Evolutionary conservation across 106 monocot species (phyloP), one percentile per base, ranked within the genome.

Genomic region (Acanthochlamys bracteata): DNA sequence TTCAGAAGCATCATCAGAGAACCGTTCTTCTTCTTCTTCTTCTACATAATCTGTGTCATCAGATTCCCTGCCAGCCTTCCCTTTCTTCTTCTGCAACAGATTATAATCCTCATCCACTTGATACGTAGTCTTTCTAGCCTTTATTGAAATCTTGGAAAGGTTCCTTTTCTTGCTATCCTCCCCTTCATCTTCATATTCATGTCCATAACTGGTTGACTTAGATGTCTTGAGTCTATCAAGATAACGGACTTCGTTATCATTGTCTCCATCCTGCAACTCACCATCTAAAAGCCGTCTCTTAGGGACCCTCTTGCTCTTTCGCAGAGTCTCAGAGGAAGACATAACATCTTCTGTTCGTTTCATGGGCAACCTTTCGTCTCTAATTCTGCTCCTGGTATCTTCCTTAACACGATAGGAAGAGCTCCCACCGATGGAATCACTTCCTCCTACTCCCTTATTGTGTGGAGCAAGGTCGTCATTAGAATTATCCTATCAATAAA

Each of bases 21-120:
- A 77, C 67, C 53, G 70, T n/a, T n/a, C n/a, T n/a, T n/a, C n/a
- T 26, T 86, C 90, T 73, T 82, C 80, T 33, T 83, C 90, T 62
- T 86, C 86, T 75, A 59, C 33, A 73, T 73, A 77, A 41, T 75
- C 90, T 3, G 16, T 67, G 39, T 85, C 82, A 42, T 90, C 75
- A 25, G 47, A 72, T 10, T 73, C 69, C 61, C 60, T 68, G 1
- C 70, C 76, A 21, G 68, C 39, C 24, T 53, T 78, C 12, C 60
- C 56, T 60, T 65, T 86, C 60, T 64, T 78, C 51, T 47, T 75
- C n/a, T 41, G 65, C 3, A 78, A 73, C 52, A 69, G 4, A 75
- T 19, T 69, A 61, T 69, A 82, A 41, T 83, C 80, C 20, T 70
- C 80, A 66, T 83, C 82, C 8, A 53, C 65, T 25, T 74, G 26